Percentiles rank a stretch among this genome's conserved stretches.
phyloP scores from a whole-genome alignment of 225 moss, liverwort and hornwort species.

The Physcomitrellopsis africana region DNA sequence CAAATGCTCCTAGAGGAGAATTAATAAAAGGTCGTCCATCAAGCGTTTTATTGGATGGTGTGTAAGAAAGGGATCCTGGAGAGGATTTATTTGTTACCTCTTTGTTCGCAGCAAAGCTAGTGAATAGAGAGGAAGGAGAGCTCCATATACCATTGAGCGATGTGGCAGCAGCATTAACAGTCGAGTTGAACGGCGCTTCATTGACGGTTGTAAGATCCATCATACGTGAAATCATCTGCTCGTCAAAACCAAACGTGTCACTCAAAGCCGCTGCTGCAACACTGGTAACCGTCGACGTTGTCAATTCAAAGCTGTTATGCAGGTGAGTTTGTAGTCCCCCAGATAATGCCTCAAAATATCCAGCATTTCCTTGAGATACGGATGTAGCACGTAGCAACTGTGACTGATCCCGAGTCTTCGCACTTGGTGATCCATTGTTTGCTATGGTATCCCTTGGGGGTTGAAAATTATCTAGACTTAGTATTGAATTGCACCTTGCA shows the following conservation, averaged over 20 bases:
- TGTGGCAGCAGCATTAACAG: slow-evolving; percentile 25
- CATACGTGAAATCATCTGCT: slow-evolving; percentile 51
- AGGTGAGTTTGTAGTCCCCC: slow-evolving; percentile 32
- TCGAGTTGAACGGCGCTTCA: slow-evolving; percentile 39
- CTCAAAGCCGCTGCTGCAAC: slow-evolving; percentile 59
- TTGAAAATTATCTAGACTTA: slow-evolving; percentile 36
- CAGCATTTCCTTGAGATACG: slow-evolving; percentile 26
- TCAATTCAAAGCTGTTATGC: slow-evolving; percentile 44
- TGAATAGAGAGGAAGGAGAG: slow-evolving; percentile 38
- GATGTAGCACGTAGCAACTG: slow-evolving; percentile 26
- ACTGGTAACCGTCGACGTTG: slow-evolving; percentile 57
- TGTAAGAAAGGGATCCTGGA: slow-evolving; percentile 22
- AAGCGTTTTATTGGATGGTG: slow-evolving; percentile 4
- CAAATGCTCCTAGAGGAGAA: slow-evolving; percentile 26
- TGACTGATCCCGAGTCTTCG: slow-evolving; percentile 28
- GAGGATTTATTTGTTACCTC: slow-evolving; percentile 14
- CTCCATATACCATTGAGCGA: slow-evolving; percentile 51
- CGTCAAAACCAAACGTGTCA: slow-evolving; percentile 54
- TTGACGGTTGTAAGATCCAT: slow-evolving; percentile 45
- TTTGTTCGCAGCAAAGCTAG: slow-evolving; percentile 26
- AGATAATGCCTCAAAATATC: slow-evolving; percentile 28
- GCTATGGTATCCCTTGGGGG: slow-evolving; percentile 27
- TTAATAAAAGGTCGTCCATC: slow-evolving; percentile 39
- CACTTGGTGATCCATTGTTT: slow-evolving; percentile 26
- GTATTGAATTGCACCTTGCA: slow-evolving; percentile 46